Evolutionary conservation across 1,139 yeast genomes (phyloP).

Genomic region (Suhomyces coccinellae): DNA sequence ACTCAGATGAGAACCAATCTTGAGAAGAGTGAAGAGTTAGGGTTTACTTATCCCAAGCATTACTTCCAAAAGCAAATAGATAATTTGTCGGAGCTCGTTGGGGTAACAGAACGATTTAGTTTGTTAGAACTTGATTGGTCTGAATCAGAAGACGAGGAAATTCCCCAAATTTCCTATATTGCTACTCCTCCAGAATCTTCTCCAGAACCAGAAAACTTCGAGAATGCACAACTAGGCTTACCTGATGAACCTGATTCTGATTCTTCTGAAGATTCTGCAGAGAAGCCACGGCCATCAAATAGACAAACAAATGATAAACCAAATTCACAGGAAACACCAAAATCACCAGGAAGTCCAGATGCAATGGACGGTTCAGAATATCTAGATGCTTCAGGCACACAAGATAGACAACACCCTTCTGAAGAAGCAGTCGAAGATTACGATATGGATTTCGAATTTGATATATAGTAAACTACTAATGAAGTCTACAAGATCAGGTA

Average conservation of each 20-base stretch:
- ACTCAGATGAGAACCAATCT: neutral
- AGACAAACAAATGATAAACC: no score
- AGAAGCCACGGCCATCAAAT: neutral
- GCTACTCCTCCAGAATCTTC: neutral
- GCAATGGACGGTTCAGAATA: neutral
- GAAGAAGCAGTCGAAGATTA: constrained; percentile 13
- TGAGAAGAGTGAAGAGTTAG: constrained; percentile 29
- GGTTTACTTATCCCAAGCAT: constrained; percentile 31
- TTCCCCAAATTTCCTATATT: neutral
- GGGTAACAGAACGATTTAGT: constrained; percentile 1
- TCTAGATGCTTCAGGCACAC: neutral
- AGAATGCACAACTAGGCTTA: neutral
- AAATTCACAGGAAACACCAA: no score
- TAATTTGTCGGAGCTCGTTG: neutral
- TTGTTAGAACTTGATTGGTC: constrained; percentile 3
- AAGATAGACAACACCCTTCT: neutral
- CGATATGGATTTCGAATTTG: constrained; percentile 33
- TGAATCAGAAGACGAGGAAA: constrained; percentile 1
- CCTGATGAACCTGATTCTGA: neutral
- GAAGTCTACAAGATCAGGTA: neutral
- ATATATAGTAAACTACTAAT: constrained; percentile 21
- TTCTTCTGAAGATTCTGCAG: neutral
- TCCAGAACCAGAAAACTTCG: neutral
- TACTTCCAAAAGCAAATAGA: constrained; percentile 18
- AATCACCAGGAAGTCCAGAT: no score